Evolutionary conservation across 1,284 basidiomycete genomes (phyloP), one percentile per base, ranked within the genome.

Genomic region (Vanrija pseudolonga): DNA sequence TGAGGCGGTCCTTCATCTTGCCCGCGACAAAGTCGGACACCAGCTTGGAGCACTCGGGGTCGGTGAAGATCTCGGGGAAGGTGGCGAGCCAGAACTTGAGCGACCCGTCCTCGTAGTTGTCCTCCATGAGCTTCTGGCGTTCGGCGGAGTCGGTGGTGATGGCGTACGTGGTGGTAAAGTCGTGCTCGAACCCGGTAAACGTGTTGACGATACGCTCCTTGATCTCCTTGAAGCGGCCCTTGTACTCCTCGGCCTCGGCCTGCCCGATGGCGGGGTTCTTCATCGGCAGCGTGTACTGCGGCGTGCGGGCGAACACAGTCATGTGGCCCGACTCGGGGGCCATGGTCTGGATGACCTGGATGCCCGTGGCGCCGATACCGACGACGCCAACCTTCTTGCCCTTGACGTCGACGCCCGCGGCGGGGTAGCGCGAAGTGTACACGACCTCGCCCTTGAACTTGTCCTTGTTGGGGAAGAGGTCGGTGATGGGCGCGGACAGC

Each of bases 231-330:
- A 38, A 58, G 7, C 18, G 19, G 17, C 15, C 42, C n/a, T 58
- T 40, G 42, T 54, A 58, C 23, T 9, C 42, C 18, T 48, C 37
- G 7, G 42, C 45, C 17, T 51, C 49, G 20, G 42, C 28, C 8
- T 26, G 6, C 20, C 50, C 49, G 22, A 45, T 24, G 40, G 43
- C 47, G 8, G 52, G 56, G 50, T 58, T 58, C 52, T 55, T 54
- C 52, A 58, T 54, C 18, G 53, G 38, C 37, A 55, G 23, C 6
- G 46, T 45, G 47, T 58, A 58, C 23, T 54, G 52, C 20, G 56
- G 56, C 3, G 56, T 58, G 22, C 56, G 56, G 0, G 52, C 52
- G n/a, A 58, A 58, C 12, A 58, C 53, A 6, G 53, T 58, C 22
- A 58, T 37, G 6, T 55, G 23, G 18, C 36, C 50, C 28, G 42